Base-by-base conservation (phyloP, 257 asterid species). In the Solanum microdontum region DNA sequence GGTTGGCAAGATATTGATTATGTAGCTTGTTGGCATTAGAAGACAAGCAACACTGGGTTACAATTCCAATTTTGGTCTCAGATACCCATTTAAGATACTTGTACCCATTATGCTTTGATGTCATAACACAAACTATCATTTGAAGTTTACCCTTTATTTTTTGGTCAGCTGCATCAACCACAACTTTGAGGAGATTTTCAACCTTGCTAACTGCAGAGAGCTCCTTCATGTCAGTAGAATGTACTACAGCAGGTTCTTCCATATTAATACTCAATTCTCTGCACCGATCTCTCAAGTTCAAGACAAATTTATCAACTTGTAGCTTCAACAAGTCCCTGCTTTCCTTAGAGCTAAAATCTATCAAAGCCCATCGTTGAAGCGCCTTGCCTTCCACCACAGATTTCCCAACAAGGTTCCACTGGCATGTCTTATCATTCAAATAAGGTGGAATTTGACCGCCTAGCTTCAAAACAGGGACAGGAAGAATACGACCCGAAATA, bases 41-140 rank as follows among this genome's bases (percentile, higher is more conserved):
- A 1, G 92, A 83, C 89, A 93, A 87, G 87, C 92, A 94, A 55
- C 97, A 94, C 17, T 94, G 98, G 11, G 98, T 95, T 68, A 95
- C 88, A 2, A 94, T 92, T 2, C 98, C 98, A 62, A 92, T 86
- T 80, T 83, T 73, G 0, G 91, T 93, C 92, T 94, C 97, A 0
- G 96, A 91, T 21, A 94, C 87, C 97, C 95, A 93, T 88, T 95
- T 95, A 8, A 95, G 92, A 83, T 11, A 34, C 87, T 92, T 92
- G 93, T 93, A 94, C 11, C 98, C 97, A 23, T 84, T 70, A 83
- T 93, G 90, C 88, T 19, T 91, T 7, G 5, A 74, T 10, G 91
- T 23, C 98, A 95, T 94, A 7, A 87, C 95, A 80, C 97, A 93
- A 9, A 94, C 91, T 30, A 95, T 91, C 87, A 95, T 14, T 70